phyloP scores from a whole-genome alignment of 148 eudicot genomes.

The Persicaria maculosa region DNA sequence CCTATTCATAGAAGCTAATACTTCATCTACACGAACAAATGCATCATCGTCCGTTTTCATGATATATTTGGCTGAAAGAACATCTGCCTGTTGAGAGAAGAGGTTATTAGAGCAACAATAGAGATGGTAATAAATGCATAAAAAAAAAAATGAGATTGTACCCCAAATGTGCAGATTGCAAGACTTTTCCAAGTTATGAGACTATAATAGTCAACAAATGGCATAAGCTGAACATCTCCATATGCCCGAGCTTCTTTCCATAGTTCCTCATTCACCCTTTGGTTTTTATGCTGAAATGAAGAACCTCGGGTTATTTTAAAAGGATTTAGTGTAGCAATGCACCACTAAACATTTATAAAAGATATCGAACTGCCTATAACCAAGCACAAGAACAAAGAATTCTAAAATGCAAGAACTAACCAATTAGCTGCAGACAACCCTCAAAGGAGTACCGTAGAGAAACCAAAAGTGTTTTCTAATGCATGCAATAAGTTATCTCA shows the following conservation, averaged over 20 bases:
- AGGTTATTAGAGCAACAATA: conserved; percentile 9
- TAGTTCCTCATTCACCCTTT: conserved; percentile 63
- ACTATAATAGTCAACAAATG: conserved; percentile 93
- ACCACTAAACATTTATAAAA: neutral
- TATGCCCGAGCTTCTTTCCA: conserved; percentile 90
- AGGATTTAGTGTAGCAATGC: neutral
- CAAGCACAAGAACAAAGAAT: neutral
- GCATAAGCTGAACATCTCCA: conserved; percentile 93
- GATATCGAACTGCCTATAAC: neutral
- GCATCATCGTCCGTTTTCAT: conserved; percentile 98
- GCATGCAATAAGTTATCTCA: neutral
- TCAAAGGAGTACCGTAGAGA: neutral
- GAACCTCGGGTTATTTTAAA: neutral
- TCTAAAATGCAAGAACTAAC: neutral
- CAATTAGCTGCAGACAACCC: conserved; percentile 1
- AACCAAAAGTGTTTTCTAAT: neutral
- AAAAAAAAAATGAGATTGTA: conserved; percentile 9
- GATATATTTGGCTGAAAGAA: conserved; percentile 73
- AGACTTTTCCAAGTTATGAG: conserved; percentile 76
- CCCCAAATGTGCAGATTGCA: conserved; percentile 88
- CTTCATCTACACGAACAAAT: conserved; percentile 81
- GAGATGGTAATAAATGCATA: neutral
- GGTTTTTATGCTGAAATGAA: conserved; percentile 60
- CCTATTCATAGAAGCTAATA: conserved; percentile 58
- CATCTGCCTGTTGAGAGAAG: conserved; percentile 49